Percentiles rank a stretch among this genome's conserved stretches.
These are phyloP conservation scores for Fusarium subtropicale DNA, from an alignment of 2,329 filamentous ascomycete genomes.

Conservation along the genomic window DNA sequence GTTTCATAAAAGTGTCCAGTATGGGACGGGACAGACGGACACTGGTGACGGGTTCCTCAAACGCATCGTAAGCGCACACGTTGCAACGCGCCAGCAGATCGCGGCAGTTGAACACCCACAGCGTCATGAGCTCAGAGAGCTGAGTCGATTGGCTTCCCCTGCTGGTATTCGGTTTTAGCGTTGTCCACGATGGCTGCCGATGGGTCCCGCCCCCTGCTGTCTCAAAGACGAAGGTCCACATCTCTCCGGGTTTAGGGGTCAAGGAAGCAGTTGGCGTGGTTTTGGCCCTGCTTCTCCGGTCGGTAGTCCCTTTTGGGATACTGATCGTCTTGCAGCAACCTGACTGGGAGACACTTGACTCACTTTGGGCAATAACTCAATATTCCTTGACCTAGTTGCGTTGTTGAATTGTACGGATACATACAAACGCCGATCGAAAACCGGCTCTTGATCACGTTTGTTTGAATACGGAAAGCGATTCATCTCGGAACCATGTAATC, in stretches of 20 bases:
- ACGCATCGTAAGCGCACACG: slow-evolving; percentile 42
- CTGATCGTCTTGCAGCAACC: slow-evolving; percentile 44
- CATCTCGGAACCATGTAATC: slow-evolving; percentile 44
- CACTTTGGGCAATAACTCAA: slow-evolving; percentile 40
- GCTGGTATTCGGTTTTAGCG: slow-evolving; percentile 42
- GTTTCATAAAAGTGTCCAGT: slow-evolving; percentile 29
- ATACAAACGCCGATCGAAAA: slow-evolving; percentile 49
- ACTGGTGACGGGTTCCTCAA: slow-evolving; percentile 36
- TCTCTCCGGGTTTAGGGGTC: slow-evolving; percentile 45
- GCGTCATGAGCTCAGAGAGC: slow-evolving; percentile 39
- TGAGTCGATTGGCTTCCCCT: slow-evolving; percentile 38
- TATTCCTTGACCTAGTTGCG: slow-evolving; percentile 35
- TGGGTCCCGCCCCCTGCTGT: slow-evolving; percentile 46
- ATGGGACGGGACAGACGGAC: slow-evolving; percentile 23
- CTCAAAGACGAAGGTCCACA: slow-evolving; percentile 38
- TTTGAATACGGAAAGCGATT: slow-evolving; percentile 40
- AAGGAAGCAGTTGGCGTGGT: slow-evolving; percentile 39
- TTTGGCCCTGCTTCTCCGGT: slow-evolving; percentile 44
- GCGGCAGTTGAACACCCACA: slow-evolving; percentile 47
- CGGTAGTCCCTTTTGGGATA: slow-evolving; percentile 46
- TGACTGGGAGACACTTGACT: slow-evolving; percentile 44
- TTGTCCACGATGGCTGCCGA: slow-evolving; percentile 45
- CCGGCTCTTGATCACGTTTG: slow-evolving; percentile 46
- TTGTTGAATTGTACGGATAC: slow-evolving; percentile 33
- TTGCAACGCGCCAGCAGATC: slow-evolving; percentile 43